These are phyloP conservation scores for Penicillium canariense DNA, from an alignment of 495 filamentous ascomycete species.

Conservation along the genomic window DNA sequence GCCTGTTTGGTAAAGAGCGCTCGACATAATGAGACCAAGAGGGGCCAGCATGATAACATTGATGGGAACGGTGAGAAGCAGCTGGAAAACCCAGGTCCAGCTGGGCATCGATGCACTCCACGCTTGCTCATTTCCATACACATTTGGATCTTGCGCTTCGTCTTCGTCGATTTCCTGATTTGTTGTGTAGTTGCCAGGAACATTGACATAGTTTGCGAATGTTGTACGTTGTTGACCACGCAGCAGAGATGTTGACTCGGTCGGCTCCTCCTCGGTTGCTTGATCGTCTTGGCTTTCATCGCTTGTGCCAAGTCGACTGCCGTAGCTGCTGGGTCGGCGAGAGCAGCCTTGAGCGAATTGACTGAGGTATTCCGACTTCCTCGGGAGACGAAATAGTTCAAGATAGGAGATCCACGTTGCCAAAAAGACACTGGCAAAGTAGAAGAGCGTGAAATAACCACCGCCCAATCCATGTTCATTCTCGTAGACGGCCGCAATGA, in stretches of 20 bases:
- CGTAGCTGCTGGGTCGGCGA: conserved; percentile 42
- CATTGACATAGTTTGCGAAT: conserved; percentile 67
- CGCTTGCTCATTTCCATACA: conserved; percentile 76
- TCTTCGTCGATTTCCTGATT: conserved; percentile 33
- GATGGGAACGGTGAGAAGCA: conserved; percentile 76
- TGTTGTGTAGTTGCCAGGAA: conserved; percentile 31
- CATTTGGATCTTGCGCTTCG: conserved; percentile 37
- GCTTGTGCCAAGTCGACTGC: conserved; percentile 35
- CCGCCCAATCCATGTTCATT: conserved; percentile 68
- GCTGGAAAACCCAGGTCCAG: conserved; percentile 85
- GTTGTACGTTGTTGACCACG: conserved; percentile 59
- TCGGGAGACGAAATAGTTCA: conserved; percentile 77
- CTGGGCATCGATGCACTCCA: conserved; percentile 79
- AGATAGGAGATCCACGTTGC: conserved; percentile 69
- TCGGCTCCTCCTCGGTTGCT: conserved; percentile 55
- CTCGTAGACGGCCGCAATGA: conserved; percentile 69
- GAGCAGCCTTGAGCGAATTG: conserved; percentile 31
- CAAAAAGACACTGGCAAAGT: conserved; percentile 71
- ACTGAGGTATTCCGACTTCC: conserved; percentile 61
- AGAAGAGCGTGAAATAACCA: conserved; percentile 81
- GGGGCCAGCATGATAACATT: conserved; percentile 71
- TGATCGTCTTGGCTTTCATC: conserved; percentile 40
- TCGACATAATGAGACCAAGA: conserved; percentile 68
- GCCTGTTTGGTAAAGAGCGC: conserved; percentile 74
- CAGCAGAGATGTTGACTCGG: conserved; percentile 79